Percentiles rank a stretch among this genome's conserved stretches.
These are phyloP conservation scores for Baorangia bicolor DNA, from an alignment of 768 basidiomycete genomes.

Conservation along the genomic window DNA sequence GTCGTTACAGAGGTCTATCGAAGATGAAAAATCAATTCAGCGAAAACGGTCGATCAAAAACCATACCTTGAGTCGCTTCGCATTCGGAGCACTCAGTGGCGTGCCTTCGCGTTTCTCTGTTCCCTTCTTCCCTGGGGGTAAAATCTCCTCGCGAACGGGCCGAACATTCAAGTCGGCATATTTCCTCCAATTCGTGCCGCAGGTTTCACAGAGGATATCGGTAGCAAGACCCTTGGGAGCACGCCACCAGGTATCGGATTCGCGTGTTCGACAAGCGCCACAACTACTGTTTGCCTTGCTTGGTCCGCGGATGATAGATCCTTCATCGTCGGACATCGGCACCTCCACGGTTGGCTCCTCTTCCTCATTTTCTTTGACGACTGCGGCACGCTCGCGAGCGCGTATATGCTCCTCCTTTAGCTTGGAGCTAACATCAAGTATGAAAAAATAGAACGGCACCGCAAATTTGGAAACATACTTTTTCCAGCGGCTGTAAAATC, in stretches of 20 bases:
- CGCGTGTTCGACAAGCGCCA: conserved; percentile 81
- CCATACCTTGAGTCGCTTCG: conserved; percentile 66
- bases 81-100: conserved; percentile 45
- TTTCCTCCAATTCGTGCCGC: conserved; percentile 89
- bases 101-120: conserved; percentile 63
- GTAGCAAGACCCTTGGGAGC: conserved; percentile 84
- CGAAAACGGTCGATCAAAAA: neutral
- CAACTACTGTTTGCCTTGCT: conserved; percentile 60
- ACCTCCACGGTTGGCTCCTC: conserved; percentile 32
- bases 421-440: conserved; percentile 45
- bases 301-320: conserved; percentile 63
- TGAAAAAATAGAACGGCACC: conserved; percentile 12
- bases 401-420: conserved; percentile 67
- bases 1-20: conserved; percentile 39
- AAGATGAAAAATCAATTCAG: neutral
- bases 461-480: conserved; percentile 44
- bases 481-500: conserved; percentile 87
- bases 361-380: conserved; percentile 28
- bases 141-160: conserved; percentile 64
- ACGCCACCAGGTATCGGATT: conserved; percentile 85
- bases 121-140: conserved; percentile 42
- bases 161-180: conserved; percentile 87
- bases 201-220: conserved; percentile 77
- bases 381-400: conserved; percentile 40
- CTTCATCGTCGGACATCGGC: conserved; percentile 63